These are phyloP conservation scores for Aspergillus ruber DNA, from an alignment of 2,329 filamentous ascomycete genomes.

Conservation along the genomic window DNA sequence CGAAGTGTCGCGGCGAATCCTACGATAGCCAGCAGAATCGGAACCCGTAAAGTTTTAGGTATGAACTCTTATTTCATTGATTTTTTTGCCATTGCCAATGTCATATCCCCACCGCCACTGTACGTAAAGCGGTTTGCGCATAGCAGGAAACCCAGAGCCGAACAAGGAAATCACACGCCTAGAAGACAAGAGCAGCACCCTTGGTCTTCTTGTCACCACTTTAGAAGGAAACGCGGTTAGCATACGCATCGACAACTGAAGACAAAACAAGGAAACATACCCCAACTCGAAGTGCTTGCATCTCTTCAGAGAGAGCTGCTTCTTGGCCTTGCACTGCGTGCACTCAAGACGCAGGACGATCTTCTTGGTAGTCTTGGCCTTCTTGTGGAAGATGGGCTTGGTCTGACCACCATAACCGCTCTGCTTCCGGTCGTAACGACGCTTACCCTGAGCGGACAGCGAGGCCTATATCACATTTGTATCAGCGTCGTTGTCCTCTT, in stretches of 20 bases:
- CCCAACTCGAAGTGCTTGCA: slow-evolving; percentile 99
- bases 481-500: slow-evolving; percentile 16
- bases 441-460: slow-evolving; percentile 97
- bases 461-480: slow-evolving; percentile 56
- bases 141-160: slow-evolving; percentile 38
- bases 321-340: slow-evolving; percentile 96
- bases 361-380: slow-evolving; percentile 99
- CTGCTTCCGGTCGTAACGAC: slow-evolving; percentile 99
- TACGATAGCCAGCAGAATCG: no score
- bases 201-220: slow-evolving; percentile 99
- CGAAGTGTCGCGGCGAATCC: no score
- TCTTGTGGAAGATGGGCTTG: slow-evolving; percentile 99
- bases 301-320: slow-evolving; percentile 95
- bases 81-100: slow-evolving; percentile 35
- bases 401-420: slow-evolving; percentile 99
- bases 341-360: slow-evolving; percentile 97
- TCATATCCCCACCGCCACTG: slow-evolving; percentile 31
- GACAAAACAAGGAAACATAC: slow-evolving; percentile 51
- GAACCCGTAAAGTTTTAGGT: slow-evolving; percentile 15
- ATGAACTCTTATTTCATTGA: slow-evolving; percentile 39
- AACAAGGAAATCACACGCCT: slow-evolving; percentile 52
- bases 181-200: slow-evolving; percentile 99
- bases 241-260: slow-evolving; percentile 9
- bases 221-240: slow-evolving; percentile 38
- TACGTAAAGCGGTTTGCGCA: slow-evolving; percentile 29